phyloP scores from a whole-genome alignment of 225 moss, liverwort and hornwort species.

The Straminergon stramineum region DNA sequence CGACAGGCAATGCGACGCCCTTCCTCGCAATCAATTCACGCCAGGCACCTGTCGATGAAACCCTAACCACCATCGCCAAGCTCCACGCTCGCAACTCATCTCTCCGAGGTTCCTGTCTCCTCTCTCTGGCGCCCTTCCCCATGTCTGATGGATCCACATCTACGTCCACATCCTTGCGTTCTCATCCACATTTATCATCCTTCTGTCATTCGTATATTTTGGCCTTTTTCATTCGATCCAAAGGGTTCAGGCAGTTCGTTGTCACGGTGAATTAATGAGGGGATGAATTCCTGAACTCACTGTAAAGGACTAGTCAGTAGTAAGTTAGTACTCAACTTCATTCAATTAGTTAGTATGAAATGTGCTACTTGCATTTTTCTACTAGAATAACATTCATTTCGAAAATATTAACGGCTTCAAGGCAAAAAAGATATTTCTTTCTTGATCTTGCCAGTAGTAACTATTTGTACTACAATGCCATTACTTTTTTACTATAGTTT shows the following conservation, averaged over 20 bases:
- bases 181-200: not conserved
- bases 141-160: constrained; percentile 16
- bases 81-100: constrained; percentile 7
- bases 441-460: not conserved
- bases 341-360: not conserved
- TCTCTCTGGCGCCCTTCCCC: not conserved
- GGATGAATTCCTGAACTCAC: not conserved
- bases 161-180: not conserved
- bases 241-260: too few species aligned
- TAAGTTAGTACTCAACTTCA: not conserved
- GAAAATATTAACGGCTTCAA: not conserved
- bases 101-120: not conserved
- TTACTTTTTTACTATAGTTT: too few species aligned
- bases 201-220: not conserved
- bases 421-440: not conserved
- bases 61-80: constrained; percentile 46
- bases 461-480: too few species aligned
- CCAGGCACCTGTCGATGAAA: not conserved
- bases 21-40: not conserved
- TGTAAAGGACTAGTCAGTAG: too few species aligned
- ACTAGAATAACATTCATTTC: not conserved
- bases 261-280: not conserved
- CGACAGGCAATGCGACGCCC: not conserved
- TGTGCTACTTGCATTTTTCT: not conserved
- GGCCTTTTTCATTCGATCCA: not conserved